phyloP scores from a whole-genome alignment of 192 early-diverging fungal species.

The Nowakowskiella sp. region DNA sequence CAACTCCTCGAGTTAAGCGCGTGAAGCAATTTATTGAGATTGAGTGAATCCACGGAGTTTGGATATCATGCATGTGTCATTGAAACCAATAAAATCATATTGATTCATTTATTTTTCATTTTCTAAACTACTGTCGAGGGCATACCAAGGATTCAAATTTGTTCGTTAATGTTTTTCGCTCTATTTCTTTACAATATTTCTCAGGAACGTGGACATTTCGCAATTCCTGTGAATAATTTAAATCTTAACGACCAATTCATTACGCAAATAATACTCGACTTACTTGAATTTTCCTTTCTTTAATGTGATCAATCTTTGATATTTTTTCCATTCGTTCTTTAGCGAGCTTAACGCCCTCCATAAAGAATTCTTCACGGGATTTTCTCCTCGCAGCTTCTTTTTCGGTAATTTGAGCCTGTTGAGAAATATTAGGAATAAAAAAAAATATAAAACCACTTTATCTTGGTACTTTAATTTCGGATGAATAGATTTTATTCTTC shows the following conservation, averaged over 20 bases:
- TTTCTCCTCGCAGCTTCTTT: slow-evolving; percentile 36
- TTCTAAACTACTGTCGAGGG: too few species aligned
- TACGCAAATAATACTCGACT: slow-evolving; percentile 1
- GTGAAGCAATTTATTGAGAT: too few species aligned
- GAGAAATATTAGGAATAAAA: slow-evolving; percentile 1
- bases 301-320: slow-evolving; percentile 46
- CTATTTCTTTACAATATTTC: slow-evolving; percentile 52
- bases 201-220: slow-evolving; percentile 40
- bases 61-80: too few species aligned
- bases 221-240: slow-evolving; percentile 34
- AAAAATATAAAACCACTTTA: background rate
- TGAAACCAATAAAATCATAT: too few species aligned
- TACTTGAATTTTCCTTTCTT: slow-evolving; percentile 45
- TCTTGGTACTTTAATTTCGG: slow-evolving; percentile 35
- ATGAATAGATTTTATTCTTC: slow-evolving; percentile 40
- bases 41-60: too few species aligned
- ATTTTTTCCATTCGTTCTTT: slow-evolving; percentile 44
- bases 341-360: slow-evolving; percentile 42
- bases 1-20: too few species aligned
- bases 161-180: slow-evolving; percentile 37
- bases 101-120: too few species aligned
- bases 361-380: slow-evolving; percentile 49
- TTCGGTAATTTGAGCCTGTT: slow-evolving; percentile 41
- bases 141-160: too few species aligned
- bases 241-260: background rate